phyloP scores from a whole-genome alignment of 108 stramenopile species.

The Nitzschia sp. region DNA sequence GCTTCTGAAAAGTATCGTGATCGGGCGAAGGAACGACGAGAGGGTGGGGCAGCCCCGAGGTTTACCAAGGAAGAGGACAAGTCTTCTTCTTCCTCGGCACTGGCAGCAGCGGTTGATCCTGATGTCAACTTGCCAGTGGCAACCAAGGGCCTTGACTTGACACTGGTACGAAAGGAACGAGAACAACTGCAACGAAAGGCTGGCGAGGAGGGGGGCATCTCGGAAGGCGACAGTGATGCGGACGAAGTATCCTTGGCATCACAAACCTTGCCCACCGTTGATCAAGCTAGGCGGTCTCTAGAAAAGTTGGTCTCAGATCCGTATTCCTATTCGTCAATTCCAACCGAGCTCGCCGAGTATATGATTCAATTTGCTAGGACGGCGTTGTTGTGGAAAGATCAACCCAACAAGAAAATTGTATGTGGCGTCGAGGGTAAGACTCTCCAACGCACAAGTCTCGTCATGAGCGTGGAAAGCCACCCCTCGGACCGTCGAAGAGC shows the following conservation, averaged over 20 bases:
- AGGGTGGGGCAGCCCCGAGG: constrained; percentile 51
- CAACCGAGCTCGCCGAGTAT: constrained; percentile 10
- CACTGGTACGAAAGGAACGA: constrained; percentile 78
- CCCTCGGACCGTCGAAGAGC: constrained; percentile 25
- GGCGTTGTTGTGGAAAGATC: too few relatives aligned
- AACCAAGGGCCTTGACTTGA: constrained; percentile 80
- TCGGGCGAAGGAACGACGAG: constrained; percentile 83
- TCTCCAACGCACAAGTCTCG: constrained; percentile 25
- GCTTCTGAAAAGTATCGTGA: constrained; percentile 59
- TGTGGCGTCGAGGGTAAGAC: constrained; percentile 21
- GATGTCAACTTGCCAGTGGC: constrained; percentile 12
- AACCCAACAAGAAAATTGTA: background rate
- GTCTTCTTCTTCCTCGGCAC: background rate
- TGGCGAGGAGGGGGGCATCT: background rate
- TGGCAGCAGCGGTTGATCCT: constrained; percentile 12
- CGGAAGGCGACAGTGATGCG: background rate
- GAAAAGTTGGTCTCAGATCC: background rate
- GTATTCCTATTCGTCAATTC: background rate
- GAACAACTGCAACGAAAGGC: constrained; percentile 38
- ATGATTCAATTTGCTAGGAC: background rate
- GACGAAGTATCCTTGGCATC: background rate
- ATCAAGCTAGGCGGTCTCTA: constrained; percentile 15
- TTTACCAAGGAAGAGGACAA: too few relatives aligned
- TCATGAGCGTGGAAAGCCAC: constrained; percentile 23
- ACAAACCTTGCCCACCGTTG: constrained; percentile 16